A percentile compares a stretch with the other conserved stretches of the same genome.
phyloP scores from a whole-genome alignment of 306 rosid genomes.

The Quercus dentata region DNA sequence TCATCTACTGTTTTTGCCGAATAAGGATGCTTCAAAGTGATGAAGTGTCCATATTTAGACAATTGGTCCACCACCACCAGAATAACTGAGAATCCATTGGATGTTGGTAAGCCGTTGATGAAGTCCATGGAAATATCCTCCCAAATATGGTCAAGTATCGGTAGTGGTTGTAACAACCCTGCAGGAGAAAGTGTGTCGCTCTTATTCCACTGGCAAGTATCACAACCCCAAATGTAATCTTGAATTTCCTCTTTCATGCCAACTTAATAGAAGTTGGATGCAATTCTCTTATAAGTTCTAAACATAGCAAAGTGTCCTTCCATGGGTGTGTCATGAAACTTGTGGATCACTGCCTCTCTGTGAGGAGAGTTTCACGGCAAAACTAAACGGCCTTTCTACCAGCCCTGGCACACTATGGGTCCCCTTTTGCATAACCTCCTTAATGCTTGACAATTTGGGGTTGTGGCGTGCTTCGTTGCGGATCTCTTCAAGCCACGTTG shows the following conservation, averaged over 20 bases:
- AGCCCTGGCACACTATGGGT: no score
- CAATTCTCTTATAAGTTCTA: not conserved
- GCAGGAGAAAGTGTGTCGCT: not conserved
- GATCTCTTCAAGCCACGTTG: no score
- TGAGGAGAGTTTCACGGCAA: no score
- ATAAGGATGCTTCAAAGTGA: not conserved
- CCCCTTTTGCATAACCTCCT: no score
- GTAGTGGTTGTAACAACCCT: not conserved
- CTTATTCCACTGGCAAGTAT: not conserved
- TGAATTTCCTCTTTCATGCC: not conserved
- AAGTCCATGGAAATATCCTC: not conserved
- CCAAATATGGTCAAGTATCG: not conserved
- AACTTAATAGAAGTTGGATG: not conserved
- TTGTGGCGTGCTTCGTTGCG: no score
- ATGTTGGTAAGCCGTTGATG: not conserved
- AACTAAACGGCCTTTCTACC: no score
- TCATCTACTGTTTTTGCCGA: not conserved
- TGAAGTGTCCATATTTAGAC: not conserved
- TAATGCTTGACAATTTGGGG: no score
- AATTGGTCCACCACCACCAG: not conserved
- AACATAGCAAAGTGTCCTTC: not conserved
- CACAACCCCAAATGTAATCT: not conserved
- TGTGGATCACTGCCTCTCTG: not conserved
- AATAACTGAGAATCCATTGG: not conserved
- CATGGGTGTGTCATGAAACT: not conserved